A percentile compares a stretch with the other conserved stretches of the same genome.
Conservation (phyloP, 2,329 filamentous ascomycete genomes). For the Paecilomyces variotii region DNA sequence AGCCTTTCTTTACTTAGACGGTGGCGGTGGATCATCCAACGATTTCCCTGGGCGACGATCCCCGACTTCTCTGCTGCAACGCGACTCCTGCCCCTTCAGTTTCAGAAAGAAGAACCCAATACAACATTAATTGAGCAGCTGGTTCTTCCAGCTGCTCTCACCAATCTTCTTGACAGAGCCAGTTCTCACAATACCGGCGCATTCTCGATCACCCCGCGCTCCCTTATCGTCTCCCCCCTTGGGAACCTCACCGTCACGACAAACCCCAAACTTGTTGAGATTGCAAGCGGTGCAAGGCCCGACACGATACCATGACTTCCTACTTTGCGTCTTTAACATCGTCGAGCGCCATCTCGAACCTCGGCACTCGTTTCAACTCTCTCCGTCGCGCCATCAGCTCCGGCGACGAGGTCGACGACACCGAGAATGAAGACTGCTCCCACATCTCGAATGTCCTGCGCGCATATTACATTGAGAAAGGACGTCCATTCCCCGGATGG, state of each 20-base stretch:
- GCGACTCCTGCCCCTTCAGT: not conserved
- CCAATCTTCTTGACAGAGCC: conserved; percentile 2
- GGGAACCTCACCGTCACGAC: not conserved
- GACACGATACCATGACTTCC: conserved; percentile 53
- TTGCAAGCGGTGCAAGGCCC: not conserved
- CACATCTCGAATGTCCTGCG: conserved; percentile 91
- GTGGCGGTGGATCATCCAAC: not conserved
- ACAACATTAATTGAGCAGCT: not conserved
- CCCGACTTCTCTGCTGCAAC: not conserved
- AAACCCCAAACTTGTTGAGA: not conserved
- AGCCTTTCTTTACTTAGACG: not conserved
- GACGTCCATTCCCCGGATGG: conserved; percentile 73
- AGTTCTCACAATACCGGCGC: not conserved
- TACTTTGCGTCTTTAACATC: conserved; percentile 65
- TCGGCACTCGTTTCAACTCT: conserved; percentile 50
- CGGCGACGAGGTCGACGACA: conserved; percentile 35
- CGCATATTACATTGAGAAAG: conserved; percentile 86
- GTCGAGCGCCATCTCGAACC: conserved; percentile 40
- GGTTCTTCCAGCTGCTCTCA: conserved; percentile 15
- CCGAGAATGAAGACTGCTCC: conserved; percentile 67
- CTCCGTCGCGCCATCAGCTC: conserved; percentile 42
- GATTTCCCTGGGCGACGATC: not conserved
- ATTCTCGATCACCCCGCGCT: not conserved
- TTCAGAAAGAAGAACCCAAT: not conserved
- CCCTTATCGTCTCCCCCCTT: not conserved